These are phyloP conservation scores for Yarrowia osloensis DNA, from an alignment of 805 yeast genomes.

Conservation along the genomic window DNA sequence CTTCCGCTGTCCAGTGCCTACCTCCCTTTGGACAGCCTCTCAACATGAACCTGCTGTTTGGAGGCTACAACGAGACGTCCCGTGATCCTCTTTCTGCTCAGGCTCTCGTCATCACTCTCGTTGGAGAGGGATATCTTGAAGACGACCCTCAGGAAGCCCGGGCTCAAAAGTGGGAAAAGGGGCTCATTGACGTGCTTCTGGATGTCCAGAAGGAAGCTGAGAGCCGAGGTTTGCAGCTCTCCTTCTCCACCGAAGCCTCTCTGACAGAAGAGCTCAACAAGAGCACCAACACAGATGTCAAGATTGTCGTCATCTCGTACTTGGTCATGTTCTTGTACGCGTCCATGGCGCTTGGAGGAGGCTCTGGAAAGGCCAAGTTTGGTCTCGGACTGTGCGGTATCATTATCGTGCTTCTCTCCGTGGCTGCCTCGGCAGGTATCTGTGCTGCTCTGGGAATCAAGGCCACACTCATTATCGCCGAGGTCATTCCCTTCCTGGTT, in stretches of 20 bases:
- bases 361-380: slow-evolving; percentile 58
- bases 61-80: slow-evolving; percentile 46
- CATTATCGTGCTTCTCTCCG: slow-evolving; percentile 75
- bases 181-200: slow-evolving; percentile 58
- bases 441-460: slow-evolving; percentile 75
- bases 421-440: slow-evolving; percentile 77
- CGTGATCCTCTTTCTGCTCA: slow-evolving; percentile 56
- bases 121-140: slow-evolving; percentile 57
- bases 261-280: slow-evolving; percentile 80
- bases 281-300: slow-evolving; percentile 76
- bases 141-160: slow-evolving; percentile 49
- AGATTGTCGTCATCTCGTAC: slow-evolving; percentile 72
- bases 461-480: slow-evolving; percentile 90
- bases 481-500: slow-evolving; percentile 90
- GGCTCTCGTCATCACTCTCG: slow-evolving; percentile 76
- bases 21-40: slow-evolving; percentile 92
- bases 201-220: slow-evolving; percentile 52
- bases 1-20: slow-evolving; percentile 83
- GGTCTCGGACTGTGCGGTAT: slow-evolving; percentile 84
- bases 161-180: slow-evolving; percentile 68
- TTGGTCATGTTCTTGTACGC: slow-evolving; percentile 86
- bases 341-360: slow-evolving; percentile 72
- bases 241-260: slow-evolving; percentile 81
- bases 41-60: slow-evolving; percentile 69
- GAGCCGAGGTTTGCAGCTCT: slow-evolving; percentile 56